Base-by-base conservation (phyloP, 2,329 filamentous ascomycete genomes). In the Microcera coccophila region DNA sequence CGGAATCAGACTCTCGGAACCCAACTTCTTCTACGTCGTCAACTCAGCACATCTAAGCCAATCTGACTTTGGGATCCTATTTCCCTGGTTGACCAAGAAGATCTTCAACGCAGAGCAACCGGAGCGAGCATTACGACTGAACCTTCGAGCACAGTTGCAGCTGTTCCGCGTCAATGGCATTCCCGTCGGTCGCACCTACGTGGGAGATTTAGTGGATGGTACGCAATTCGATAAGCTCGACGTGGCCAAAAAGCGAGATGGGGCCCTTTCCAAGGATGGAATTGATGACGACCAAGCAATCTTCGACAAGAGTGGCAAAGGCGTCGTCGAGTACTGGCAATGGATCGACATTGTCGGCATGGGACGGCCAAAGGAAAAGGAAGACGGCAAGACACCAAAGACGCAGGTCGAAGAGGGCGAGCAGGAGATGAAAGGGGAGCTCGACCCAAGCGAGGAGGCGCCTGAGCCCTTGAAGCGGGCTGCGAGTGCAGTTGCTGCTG, bases 61-160 rank as follows among this genome's bases (percentile, higher is more conserved):
- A 64, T 86, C 81, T 16, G 89, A 95, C 59, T 94, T 93, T 54
- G 89, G 86, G 26, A 69, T 93, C 18, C 67, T 95, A 17, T 94
- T 94, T 59, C 87, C 87, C 0, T 85, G 82, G 75, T 55, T 83
- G 36, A 81, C 77, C 8, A 76, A 73, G 55, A 74, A 71, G 52
- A 72, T 82, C 8, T 79, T 82, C 51, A 71, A 72, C 2, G 74
- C 75, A 0, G 73, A 76, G 36, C 70, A 78, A 39, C 80, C 81
- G 0, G 79, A 81, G 57, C 70, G 78, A 11, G 73, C 76, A 0
- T 61, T 84, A 38, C 70, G 77, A 16, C 66, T 84, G 2, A 84
- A 84, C 49, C 64, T 78, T 4, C 69, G 81, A 2, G 79, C 80
- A 2, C 65, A 76, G 18, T 63, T 82, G 37, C 79, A 84, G 61